Evolutionary conservation across 306 rosid species (phyloP).

Genomic region (Vigna hirtella): DNA sequence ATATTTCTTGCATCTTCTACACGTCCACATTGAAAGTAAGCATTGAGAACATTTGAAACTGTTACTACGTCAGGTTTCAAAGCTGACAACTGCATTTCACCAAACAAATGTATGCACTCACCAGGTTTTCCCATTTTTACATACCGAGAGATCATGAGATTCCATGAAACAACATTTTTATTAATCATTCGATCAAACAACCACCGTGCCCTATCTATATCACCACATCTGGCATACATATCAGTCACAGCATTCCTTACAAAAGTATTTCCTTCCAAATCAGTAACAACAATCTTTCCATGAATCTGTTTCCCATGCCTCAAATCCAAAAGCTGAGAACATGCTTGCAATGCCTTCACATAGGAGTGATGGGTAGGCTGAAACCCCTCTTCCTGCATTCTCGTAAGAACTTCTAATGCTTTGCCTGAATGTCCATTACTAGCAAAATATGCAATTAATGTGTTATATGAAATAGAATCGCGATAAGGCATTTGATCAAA

Average conservation of each 20-base stretch:
- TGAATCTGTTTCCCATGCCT: slow-evolving; percentile 69
- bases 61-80: slow-evolving; percentile 57
- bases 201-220: slow-evolving; percentile 52
- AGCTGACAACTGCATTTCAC: slow-evolving; percentile 53
- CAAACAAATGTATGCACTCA: slow-evolving; percentile 52
- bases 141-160: slow-evolving; percentile 56
- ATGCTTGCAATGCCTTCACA: slow-evolving; percentile 67
- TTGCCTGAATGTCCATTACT: slow-evolving; percentile 50
- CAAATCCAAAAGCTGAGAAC: slow-evolving; percentile 58
- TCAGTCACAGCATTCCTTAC: slow-evolving; percentile 52
- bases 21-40: slow-evolving; percentile 50
- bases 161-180: slow-evolving; percentile 63
- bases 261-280: slow-evolving; percentile 45
- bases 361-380: slow-evolving; percentile 57
- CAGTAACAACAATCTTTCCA: slow-evolving; percentile 52
- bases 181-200: slow-evolving; percentile 54
- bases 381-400: slow-evolving; percentile 64
- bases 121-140: slow-evolving; percentile 52
- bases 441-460: slow-evolving; percentile 58
- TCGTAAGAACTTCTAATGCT: slow-evolving; percentile 52
- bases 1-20: slow-evolving; percentile 51
- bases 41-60: slow-evolving; percentile 53
- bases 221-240: slow-evolving; percentile 60
- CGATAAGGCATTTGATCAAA: slow-evolving; percentile 64
- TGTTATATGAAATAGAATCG: slow-evolving; percentile 66